Evolutionary conservation across 352 stramenopile genomes (phyloP).

Genomic region (Globisporangium recalcitrans): DNA sequence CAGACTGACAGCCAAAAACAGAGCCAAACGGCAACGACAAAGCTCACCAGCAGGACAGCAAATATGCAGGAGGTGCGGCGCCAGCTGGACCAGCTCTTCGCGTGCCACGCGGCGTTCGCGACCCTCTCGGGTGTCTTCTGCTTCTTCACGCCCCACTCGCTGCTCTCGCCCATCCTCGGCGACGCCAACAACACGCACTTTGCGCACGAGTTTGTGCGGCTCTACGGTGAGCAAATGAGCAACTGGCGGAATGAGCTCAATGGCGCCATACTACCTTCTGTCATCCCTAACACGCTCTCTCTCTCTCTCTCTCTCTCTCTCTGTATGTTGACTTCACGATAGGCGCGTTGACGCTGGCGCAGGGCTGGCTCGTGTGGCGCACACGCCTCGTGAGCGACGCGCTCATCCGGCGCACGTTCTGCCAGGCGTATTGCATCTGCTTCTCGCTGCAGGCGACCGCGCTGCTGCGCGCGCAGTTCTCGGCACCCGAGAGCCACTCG

Average conservation of each 20-base stretch:
- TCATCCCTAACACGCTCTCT: background rate
- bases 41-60: background rate
- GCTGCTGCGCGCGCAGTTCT: conserved; percentile 66
- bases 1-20: background rate
- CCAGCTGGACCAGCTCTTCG: conserved; percentile 80
- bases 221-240: conserved; percentile 49
- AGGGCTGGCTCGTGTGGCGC: conserved; percentile 84
- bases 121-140: conserved; percentile 61
- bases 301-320: background rate
- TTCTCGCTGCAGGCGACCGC: conserved; percentile 73
- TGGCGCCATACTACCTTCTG: background rate
- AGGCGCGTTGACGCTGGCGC: conserved; percentile 76
- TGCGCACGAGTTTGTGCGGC: conserved; percentile 81
- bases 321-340: background rate
- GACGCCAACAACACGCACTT: conserved; percentile 75
- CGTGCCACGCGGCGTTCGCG: conserved; percentile 63
- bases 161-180: conserved; percentile 73
- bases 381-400: conserved; percentile 82
- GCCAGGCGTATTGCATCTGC: conserved; percentile 85
- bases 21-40: background rate
- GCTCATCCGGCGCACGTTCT: conserved; percentile 82
- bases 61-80: conserved; percentile 56
- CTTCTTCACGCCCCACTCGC: conserved; percentile 77
- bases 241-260: background rate
- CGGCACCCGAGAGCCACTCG: conserved; percentile 73